Evolutionary conservation across 1,284 basidiomycete species (phyloP).

Genomic region (Cryptococcus amylolentus): DNA sequence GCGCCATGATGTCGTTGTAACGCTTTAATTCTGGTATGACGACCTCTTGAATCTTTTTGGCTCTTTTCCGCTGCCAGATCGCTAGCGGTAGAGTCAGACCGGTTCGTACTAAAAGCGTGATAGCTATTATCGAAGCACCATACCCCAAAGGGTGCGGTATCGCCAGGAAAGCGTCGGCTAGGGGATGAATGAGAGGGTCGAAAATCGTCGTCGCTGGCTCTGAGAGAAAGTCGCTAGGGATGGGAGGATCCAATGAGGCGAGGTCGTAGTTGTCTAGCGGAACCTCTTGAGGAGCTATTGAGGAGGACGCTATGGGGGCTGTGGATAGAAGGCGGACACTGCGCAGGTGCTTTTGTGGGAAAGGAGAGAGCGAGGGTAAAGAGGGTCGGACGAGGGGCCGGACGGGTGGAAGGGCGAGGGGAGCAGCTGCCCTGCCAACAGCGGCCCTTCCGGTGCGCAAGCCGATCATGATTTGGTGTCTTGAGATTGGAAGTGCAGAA

Average conservation of each 20-base stretch:
- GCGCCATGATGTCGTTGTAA: constrained; percentile 46
- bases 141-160: constrained; percentile 38
- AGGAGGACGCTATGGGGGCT: neutral
- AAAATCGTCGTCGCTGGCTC: constrained; percentile 9
- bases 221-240: constrained; percentile 3
- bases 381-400: too few species aligned
- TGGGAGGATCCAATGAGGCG: neutral
- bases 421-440: too few species aligned
- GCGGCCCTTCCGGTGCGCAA: too few species aligned
- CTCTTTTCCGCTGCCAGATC: constrained; percentile 52
- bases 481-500: too few species aligned
- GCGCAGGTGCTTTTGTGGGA: too few species aligned
- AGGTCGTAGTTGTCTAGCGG: neutral
- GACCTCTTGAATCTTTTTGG: constrained; percentile 39
- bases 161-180: constrained; percentile 28
- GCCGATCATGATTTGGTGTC: too few species aligned
- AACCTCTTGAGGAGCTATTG: neutral
- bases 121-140: constrained; percentile 50
- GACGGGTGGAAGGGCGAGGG: too few species aligned
- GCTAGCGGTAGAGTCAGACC: constrained; percentile 52
- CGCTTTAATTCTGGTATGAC: constrained; percentile 51
- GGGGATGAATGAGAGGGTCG: constrained; percentile 20
- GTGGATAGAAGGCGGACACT: neutral
- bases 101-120: constrained; percentile 51
- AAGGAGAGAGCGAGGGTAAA: too few species aligned